Conservation (phyloP, 2,329 filamentous ascomycete species). For the Colletotrichum lini region DNA sequence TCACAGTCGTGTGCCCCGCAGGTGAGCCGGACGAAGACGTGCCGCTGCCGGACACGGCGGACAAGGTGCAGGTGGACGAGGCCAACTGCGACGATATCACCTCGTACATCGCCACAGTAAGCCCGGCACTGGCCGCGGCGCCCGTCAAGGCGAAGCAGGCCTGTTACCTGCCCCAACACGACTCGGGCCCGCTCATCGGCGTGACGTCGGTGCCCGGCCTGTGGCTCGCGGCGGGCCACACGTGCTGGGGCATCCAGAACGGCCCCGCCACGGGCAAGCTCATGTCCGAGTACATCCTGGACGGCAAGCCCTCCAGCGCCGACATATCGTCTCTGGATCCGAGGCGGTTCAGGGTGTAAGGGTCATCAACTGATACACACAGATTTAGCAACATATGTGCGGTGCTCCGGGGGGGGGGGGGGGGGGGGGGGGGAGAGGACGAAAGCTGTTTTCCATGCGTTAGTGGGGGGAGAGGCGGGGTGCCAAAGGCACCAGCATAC, state of each 20-base stretch:
- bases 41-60: conserved; percentile 82
- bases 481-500: not conserved
- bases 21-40: conserved; percentile 83
- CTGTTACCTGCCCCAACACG: conserved; percentile 91
- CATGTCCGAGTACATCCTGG: conserved; percentile 84
- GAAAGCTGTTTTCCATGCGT: too few relatives aligned
- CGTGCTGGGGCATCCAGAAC: conserved; percentile 99
- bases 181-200: conserved; percentile 82
- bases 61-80: conserved; percentile 82
- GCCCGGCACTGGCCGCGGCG: conserved; percentile 76
- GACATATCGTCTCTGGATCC: conserved; percentile 78
- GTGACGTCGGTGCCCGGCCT: conserved; percentile 80
- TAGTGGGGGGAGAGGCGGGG: not conserved
- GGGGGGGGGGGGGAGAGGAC: too few relatives aligned
- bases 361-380: too few relatives aligned
- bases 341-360: conserved; percentile 69
- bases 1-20: conserved; percentile 44
- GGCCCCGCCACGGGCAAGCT: conserved; percentile 88
- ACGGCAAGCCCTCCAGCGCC: conserved; percentile 78
- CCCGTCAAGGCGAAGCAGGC: conserved; percentile 84
- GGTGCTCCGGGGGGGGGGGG: too few relatives aligned
- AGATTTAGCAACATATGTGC: too few relatives aligned
- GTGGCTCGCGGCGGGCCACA: conserved; percentile 90
- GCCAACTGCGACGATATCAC: conserved; percentile 87
- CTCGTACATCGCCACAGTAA: conserved; percentile 79